Percentiles rank a stretch among this genome's conserved stretches.
phyloP scores from a whole-genome alignment of 805 yeast genomes.

The Pichia pseudocactophila region DNA sequence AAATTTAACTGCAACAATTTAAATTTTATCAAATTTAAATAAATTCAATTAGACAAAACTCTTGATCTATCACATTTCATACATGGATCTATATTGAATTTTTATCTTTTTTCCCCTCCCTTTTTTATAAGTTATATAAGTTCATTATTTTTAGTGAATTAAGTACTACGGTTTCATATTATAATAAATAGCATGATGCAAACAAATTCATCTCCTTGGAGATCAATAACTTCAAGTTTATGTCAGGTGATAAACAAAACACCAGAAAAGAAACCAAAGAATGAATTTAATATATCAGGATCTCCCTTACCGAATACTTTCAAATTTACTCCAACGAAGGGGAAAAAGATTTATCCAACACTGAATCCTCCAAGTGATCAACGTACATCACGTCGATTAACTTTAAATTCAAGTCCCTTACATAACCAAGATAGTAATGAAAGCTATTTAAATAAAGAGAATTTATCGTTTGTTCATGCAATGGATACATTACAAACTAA shows the following conservation, averaged over 20 bases:
- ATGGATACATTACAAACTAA: slow-evolving; percentile 32
- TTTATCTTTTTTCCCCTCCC: too few relatives aligned
- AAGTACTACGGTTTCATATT: neutral
- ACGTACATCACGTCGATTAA: neutral
- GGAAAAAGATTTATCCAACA: slow-evolving; percentile 21
- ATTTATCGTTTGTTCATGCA: slow-evolving; percentile 20
- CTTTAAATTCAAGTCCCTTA: slow-evolving; percentile 1
- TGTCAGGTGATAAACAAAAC: slow-evolving; percentile 3
- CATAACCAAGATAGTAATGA: slow-evolving; percentile 17
- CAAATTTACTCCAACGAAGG: slow-evolving; percentile 25
- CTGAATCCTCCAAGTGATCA: slow-evolving; percentile 12
- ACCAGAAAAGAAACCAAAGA: slow-evolving; percentile 3
- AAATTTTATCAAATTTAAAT: too few relatives aligned
- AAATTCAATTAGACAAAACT: too few relatives aligned
- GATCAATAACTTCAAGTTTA: neutral
- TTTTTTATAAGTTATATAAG: too few relatives aligned
- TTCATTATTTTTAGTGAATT: neutral
- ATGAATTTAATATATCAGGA: neutral
- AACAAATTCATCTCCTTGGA: slow-evolving; percentile 7
- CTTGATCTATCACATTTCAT: too few relatives aligned
- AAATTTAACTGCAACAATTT: too few relatives aligned
- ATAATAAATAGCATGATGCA: slow-evolving; percentile 5
- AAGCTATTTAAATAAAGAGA: slow-evolving; percentile 25
- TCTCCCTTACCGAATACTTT: slow-evolving; percentile 23
- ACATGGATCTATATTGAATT: too few relatives aligned